phyloP scores from a whole-genome alignment of 345 rosid species.

The Xanthoceras sorbifolium region DNA sequence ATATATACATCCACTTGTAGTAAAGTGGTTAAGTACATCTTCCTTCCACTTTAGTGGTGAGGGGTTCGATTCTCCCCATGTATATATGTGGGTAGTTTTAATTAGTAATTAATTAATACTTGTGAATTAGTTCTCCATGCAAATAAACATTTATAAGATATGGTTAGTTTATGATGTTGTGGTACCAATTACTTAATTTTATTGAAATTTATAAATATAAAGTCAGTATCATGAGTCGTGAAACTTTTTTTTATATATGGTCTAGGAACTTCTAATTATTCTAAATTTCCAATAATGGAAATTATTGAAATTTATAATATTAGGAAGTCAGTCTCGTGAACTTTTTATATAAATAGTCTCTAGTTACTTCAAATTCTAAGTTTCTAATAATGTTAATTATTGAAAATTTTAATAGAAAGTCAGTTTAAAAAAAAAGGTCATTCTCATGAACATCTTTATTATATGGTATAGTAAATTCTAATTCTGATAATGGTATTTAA shows the following conservation, averaged over 20 bases:
- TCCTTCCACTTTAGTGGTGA: too few relatives aligned
- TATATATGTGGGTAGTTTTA: too few relatives aligned
- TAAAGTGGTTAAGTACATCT: too few relatives aligned
- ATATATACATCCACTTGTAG: too few relatives aligned
- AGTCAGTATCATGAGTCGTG: constrained; percentile 2
- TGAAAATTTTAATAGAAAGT: not conserved
- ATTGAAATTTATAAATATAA: not conserved
- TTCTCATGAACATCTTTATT: not conserved
- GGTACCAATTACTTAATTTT: not conserved
- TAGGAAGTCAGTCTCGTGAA: constrained; percentile 3
- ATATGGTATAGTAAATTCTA: constrained; percentile 4
- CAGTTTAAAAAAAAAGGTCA: not conserved
- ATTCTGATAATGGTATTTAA: not conserved
- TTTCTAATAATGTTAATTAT: not conserved
- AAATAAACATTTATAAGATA: not conserved
- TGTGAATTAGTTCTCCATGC: not conserved
- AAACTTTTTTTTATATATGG: not conserved
- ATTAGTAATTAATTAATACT: not conserved
- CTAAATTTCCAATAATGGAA: not conserved
- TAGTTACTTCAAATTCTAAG: not conserved
- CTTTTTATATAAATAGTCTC: not conserved
- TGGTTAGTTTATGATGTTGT: not conserved
- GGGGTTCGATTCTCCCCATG: too few relatives aligned
- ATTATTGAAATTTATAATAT: not conserved
- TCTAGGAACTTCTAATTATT: constrained; percentile 13